Conservation (phyloP, 306 rosid species). For the Quercus rubra region DNA sequence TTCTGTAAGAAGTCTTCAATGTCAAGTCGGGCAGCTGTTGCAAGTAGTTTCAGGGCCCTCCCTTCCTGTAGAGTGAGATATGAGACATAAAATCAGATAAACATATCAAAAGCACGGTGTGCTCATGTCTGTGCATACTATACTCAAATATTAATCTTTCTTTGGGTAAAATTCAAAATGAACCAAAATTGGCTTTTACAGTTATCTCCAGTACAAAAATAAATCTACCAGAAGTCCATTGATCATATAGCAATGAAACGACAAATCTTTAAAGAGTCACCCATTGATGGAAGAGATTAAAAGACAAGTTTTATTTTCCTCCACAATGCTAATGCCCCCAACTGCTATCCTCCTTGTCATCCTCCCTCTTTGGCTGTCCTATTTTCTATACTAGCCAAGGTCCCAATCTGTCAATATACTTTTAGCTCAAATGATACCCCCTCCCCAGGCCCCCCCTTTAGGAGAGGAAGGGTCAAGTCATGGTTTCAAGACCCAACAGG, state of each 20-base stretch:
- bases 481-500: background rate
- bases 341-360: background rate
- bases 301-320: background rate
- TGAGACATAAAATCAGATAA: conserved; percentile 20
- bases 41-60: conserved; percentile 87
- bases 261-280: background rate
- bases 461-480: background rate
- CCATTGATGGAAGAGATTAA: background rate
- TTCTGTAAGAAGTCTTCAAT: conserved; percentile 85
- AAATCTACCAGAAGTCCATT: background rate
- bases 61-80: conserved; percentile 60
- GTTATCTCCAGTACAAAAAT: background rate
- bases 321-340: background rate
- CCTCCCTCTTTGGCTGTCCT: background rate
- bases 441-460: background rate
- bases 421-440: background rate
- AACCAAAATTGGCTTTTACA: background rate
- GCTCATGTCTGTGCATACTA: background rate
- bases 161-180: background rate
- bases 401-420: background rate
- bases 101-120: background rate
- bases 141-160: too few relatives aligned
- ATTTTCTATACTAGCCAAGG: background rate
- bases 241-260: background rate
- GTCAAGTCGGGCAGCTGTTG: conserved; percentile 91